Evolutionary conservation across 2,329 filamentous ascomycete genomes (phyloP).

Genomic region (Pseudogymnoascus sp.): DNA sequence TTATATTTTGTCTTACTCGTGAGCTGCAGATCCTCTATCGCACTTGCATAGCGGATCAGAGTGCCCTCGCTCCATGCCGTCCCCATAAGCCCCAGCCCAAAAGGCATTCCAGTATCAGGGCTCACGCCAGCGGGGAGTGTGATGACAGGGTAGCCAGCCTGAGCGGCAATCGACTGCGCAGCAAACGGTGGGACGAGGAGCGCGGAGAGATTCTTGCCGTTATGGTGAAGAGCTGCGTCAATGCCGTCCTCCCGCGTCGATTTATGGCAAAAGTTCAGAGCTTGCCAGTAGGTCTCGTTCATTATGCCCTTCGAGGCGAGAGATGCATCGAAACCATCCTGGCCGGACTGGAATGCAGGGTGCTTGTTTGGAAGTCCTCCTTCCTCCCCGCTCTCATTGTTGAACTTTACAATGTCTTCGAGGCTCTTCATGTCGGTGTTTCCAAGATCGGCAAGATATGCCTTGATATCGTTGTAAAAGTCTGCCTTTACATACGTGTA

Average conservation of each 20-base stretch:
- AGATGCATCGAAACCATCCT: slow-evolving; percentile 63
- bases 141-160: slow-evolving; percentile 68
- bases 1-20: slow-evolving; percentile 37
- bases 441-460: neutral
- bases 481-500: neutral
- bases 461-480: slow-evolving; percentile 3
- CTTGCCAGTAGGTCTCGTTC: slow-evolving; percentile 61
- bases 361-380: slow-evolving; percentile 10
- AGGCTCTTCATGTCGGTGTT: neutral
- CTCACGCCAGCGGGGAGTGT: slow-evolving; percentile 59
- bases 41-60: slow-evolving; percentile 54
- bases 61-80: slow-evolving; percentile 54
- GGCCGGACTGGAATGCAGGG: slow-evolving; percentile 45
- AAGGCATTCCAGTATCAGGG: slow-evolving; percentile 49
- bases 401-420: slow-evolving; percentile 9
- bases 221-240: slow-evolving; percentile 53
- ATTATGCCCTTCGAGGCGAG: slow-evolving; percentile 52
- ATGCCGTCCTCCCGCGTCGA: slow-evolving; percentile 59
- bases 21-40: slow-evolving; percentile 52
- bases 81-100: slow-evolving; percentile 52
- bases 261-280: slow-evolving; percentile 53
- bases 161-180: slow-evolving; percentile 60
- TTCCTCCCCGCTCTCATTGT: neutral
- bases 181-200: slow-evolving; percentile 63
- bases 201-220: slow-evolving; percentile 43